A percentile compares a stretch with the other conserved stretches of the same genome.
Conservation (phyloP, 495 filamentous ascomycete genomes). For the Aspergillus nanangensis region DNA sequence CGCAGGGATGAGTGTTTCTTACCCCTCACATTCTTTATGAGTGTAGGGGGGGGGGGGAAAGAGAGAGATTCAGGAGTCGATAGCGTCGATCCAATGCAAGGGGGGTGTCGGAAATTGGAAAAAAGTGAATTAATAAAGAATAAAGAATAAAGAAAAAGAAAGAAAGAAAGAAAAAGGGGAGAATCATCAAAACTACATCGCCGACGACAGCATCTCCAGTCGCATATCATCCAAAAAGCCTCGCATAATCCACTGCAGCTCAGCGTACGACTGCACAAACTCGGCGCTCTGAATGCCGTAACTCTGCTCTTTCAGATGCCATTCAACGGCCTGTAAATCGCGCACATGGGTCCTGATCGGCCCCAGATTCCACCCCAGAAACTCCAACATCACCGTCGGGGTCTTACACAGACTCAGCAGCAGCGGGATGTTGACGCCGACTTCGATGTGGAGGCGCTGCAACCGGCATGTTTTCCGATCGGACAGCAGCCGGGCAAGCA, state of each 20-base stretch:
- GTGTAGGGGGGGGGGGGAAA: too few species aligned
- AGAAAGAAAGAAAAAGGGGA: too few species aligned
- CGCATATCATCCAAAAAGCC: conserved; percentile 5
- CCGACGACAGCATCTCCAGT: conserved; percentile 3
- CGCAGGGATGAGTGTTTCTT: too few species aligned
- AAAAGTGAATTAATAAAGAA: too few species aligned
- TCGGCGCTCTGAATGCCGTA: conserved; percentile 9
- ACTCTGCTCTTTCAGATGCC: conserved; percentile 6
- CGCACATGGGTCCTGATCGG: conserved; percentile 1
- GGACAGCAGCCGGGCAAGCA: background rate
- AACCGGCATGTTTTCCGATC: background rate
- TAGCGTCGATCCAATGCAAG: too few species aligned
- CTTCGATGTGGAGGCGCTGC: background rate
- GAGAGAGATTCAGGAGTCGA: too few species aligned
- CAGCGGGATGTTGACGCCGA: conserved; percentile 6
- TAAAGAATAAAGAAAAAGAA: too few species aligned
- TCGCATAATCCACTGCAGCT: conserved; percentile 2
- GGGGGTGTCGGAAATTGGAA: too few species aligned
- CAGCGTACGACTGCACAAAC: conserved; percentile 5
- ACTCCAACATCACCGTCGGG: conserved; percentile 3
- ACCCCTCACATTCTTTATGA: too few species aligned
- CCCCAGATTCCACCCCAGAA: conserved; percentile 4
- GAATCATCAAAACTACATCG: too few species aligned
- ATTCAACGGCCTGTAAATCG: background rate
- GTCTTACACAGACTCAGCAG: conserved; percentile 10